A percentile compares a stretch with the other conserved stretches of the same genome.
phyloP scores from a whole-genome alignment of 371 early-diverging fungal species.

The Actinomortierella ambigua region DNA sequence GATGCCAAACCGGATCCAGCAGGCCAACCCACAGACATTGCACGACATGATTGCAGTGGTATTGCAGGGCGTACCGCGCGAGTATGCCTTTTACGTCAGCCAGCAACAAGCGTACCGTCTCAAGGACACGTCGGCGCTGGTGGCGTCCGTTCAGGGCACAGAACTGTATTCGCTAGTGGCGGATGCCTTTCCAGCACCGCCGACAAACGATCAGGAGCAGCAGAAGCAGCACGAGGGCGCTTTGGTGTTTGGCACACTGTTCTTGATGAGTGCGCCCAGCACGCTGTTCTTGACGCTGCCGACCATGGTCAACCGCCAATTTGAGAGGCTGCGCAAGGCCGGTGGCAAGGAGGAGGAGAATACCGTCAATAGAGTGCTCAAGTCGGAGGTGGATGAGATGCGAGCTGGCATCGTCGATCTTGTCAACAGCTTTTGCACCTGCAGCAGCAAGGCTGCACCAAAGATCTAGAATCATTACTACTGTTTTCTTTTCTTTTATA shows the following conservation, averaged over 20 bases:
- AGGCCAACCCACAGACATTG: slow-evolving; percentile 45
- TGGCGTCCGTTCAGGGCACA: slow-evolving; percentile 27
- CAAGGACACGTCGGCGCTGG: slow-evolving; percentile 24
- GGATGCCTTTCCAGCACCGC: slow-evolving; percentile 23
- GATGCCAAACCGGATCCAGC: slow-evolving; percentile 39
- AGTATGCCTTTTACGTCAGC: slow-evolving; percentile 41
- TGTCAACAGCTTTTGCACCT: slow-evolving; percentile 43
- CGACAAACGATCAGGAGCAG: not conserved
- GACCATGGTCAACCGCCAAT: slow-evolving; percentile 19
- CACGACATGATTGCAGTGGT: slow-evolving; percentile 33
- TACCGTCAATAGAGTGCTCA: slow-evolving; percentile 23
- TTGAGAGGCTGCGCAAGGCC: slow-evolving; percentile 20
- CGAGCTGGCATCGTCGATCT: slow-evolving; percentile 44
- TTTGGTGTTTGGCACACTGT: slow-evolving; percentile 43
- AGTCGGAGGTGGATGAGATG: slow-evolving; percentile 45
- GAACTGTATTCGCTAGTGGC: slow-evolving; percentile 35
- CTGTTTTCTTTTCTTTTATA: no score
- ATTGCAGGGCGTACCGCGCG: slow-evolving; percentile 39
- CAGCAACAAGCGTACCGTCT: slow-evolving; percentile 42
- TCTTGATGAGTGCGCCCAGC: slow-evolving; percentile 44
- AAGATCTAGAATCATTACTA: no score
- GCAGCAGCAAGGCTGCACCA: slow-evolving; percentile 17
- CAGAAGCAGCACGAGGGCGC: slow-evolving; percentile 33
- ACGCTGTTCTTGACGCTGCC: slow-evolving; percentile 41
- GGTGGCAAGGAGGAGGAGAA: slow-evolving; percentile 12